Evolutionary conservation across 148 eudicot genomes (phyloP), one percentile per base, ranked within the genome.

Genomic region (Persicaria maculosa): DNA sequence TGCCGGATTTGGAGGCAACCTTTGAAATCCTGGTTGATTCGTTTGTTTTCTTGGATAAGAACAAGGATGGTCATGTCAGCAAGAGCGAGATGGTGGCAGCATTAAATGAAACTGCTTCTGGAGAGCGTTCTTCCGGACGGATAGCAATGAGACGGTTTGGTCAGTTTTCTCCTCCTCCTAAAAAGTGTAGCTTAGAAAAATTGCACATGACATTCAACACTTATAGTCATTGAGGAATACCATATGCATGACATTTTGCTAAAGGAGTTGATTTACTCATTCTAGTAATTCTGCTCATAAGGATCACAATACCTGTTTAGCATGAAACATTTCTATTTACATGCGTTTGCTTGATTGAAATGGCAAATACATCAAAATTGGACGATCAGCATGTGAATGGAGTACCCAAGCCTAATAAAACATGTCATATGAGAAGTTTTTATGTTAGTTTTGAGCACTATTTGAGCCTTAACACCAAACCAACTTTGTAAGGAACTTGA

Each of bases 131-230:
- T 72, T 90, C 97, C n/a, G 97, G 96, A 52, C 88, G 77, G 57
- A 91, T 94, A 54, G 98, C 89, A 47, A 81, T 94, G 91, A 90
- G 83, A 82, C 83, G 98, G 86, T 94, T 94, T 50, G 98, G 98
- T 94, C 47, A 81, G 88, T 67, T 72, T 78, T 71, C 61, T 44
- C 31, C 7, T 17, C 71, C 3, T 40, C 10, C 3, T 31, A 2
- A 31, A 1, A 31, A 31, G 40, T 31, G 40, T 2, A 31, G 40
- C 40, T n/a, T 68, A 16, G 25, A n/a, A 0, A 59, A 59, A 5
- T 59, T n/a, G 1, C 36, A 17, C 19, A 17, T n/a, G 40, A 31
- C 40, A 31, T 31, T 31, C 3, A 22, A 22, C 25, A 22, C 25
- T 22, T 22, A 22, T 22, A 22, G 25, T 22, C 25, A 22, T 22